phyloP scores from a whole-genome alignment of 257 asterid species.

The Rehmannia glutinosa region DNA sequence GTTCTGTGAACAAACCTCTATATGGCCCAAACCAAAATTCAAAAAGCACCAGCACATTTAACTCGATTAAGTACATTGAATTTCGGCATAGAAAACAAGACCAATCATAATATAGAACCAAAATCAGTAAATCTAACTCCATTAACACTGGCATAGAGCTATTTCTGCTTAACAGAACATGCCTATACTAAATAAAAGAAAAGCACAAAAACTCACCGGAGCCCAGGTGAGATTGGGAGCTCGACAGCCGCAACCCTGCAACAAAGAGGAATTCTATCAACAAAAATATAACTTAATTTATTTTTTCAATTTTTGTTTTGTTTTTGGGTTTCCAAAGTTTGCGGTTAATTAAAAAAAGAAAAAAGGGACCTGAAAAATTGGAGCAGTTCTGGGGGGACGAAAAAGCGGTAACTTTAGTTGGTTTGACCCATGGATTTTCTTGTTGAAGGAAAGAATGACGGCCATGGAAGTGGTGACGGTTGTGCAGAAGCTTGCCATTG shows the following conservation, averaged over 20 bases:
- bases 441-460: slow-evolving; percentile 21
- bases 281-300: background rate
- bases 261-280: background rate
- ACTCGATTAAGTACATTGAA: slow-evolving; percentile 7
- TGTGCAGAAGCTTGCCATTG: slow-evolving; percentile 34
- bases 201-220: slow-evolving; percentile 24
- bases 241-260: slow-evolving; percentile 27
- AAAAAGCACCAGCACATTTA: background rate
- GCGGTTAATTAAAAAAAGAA: background rate
- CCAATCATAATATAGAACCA: too few species aligned
- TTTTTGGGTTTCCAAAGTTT: background rate
- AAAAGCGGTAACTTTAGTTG: slow-evolving; percentile 17
- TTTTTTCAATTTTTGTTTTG: background rate
- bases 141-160: background rate
- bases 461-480: slow-evolving; percentile 23
- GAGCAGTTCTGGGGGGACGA: slow-evolving; percentile 20
- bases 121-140: background rate
- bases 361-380: slow-evolving; percentile 27
- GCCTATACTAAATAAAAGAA: background rate
- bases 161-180: background rate
- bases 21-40: background rate
- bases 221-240: slow-evolving; percentile 12
- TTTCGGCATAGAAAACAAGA: too few species aligned
- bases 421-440: background rate
- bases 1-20: slow-evolving; percentile 7